Conservation (phyloP, 2,329 filamentous ascomycete species). For the Sporothrix brunneoviolacea region DNA sequence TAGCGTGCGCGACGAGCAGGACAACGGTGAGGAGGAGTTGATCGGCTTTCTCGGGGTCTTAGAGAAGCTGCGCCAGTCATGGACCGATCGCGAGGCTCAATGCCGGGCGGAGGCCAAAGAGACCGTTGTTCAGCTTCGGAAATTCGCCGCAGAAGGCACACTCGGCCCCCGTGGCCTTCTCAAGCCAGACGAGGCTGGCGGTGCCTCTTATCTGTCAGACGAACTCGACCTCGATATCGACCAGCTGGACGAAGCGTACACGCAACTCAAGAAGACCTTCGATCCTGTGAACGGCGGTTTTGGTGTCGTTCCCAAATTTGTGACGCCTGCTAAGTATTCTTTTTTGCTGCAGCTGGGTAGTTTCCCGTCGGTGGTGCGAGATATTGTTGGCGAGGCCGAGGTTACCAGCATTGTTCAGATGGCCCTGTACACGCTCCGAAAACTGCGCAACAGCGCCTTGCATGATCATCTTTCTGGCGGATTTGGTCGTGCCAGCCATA, state of each 20-base stretch:
- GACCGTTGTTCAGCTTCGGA: slow-evolving; percentile 71
- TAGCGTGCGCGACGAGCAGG: slow-evolving; percentile 31
- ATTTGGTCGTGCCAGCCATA: slow-evolving; percentile 75
- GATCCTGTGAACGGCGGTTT: slow-evolving; percentile 78
- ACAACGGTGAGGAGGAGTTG: slow-evolving; percentile 45
- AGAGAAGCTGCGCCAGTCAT: slow-evolving; percentile 66
- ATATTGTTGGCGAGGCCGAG: slow-evolving; percentile 87
- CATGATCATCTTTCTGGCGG: slow-evolving; percentile 51
- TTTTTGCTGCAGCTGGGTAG: slow-evolving; percentile 71
- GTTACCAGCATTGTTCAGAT: slow-evolving; percentile 68
- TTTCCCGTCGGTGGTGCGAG: slow-evolving; percentile 65
- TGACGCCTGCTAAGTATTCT: slow-evolving; percentile 75
- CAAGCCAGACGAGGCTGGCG: slow-evolving; percentile 13
- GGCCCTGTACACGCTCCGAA: slow-evolving; percentile 71
- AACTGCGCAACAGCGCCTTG: slow-evolving; percentile 55
- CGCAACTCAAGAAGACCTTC: slow-evolving; percentile 72
- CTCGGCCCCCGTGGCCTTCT: slow-evolving; percentile 39
- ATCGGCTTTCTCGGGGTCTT: slow-evolving; percentile 80
- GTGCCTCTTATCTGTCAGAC: slow-evolving; percentile 26
- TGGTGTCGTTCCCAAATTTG: slow-evolving; percentile 75
- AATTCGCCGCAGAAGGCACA: slow-evolving; percentile 85
- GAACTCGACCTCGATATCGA: slow-evolving; percentile 78
- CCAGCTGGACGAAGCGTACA: slow-evolving; percentile 81
- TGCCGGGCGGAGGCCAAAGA: slow-evolving; percentile 79
- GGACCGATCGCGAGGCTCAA: slow-evolving; percentile 76